Conservation (phyloP, 805 yeast species). For the Ogataea wickerhamii region DNA sequence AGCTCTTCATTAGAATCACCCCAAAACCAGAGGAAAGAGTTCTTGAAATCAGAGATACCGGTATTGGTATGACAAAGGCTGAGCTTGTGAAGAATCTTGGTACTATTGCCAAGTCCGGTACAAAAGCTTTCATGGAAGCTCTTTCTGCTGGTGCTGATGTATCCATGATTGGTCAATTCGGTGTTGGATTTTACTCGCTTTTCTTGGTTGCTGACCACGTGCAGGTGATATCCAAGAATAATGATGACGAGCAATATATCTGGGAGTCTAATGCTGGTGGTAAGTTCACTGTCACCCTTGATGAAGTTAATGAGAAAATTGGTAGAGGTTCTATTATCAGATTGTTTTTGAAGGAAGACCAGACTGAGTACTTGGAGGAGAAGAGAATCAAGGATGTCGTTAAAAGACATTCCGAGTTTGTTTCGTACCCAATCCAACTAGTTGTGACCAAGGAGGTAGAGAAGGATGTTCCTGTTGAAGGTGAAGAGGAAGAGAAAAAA, state of each 20-base stretch:
- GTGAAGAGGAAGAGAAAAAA: slow-evolving; percentile 55
- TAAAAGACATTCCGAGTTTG: slow-evolving; percentile 99
- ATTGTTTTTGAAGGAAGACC: slow-evolving; percentile 97
- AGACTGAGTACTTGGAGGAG: slow-evolving; percentile 98
- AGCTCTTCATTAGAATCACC: slow-evolving; percentile 93
- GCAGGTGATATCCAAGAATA: slow-evolving; percentile 96
- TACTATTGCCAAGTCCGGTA: slow-evolving; percentile 99
- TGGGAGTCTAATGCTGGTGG: slow-evolving; percentile 99
- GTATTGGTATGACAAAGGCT: slow-evolving; percentile 99
- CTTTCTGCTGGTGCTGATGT: slow-evolving; percentile 99
- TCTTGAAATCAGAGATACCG: slow-evolving; percentile 96
- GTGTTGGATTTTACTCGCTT: slow-evolving; percentile 99
- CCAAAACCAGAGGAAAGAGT: slow-evolving; percentile 94
- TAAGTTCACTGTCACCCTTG: slow-evolving; percentile 93
- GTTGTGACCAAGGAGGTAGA: slow-evolving; percentile 98
- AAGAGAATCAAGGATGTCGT: slow-evolving; percentile 99
- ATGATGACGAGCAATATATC: slow-evolving; percentile 98
- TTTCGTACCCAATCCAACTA: slow-evolving; percentile 97
- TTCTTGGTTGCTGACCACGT: slow-evolving; percentile 99
- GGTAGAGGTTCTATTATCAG: slow-evolving; percentile 95
- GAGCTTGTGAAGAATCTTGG: slow-evolving; percentile 98
- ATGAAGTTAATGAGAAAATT: slow-evolving; percentile 78
- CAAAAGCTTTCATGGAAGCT: slow-evolving; percentile 99
- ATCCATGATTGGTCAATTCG: slow-evolving; percentile 99
- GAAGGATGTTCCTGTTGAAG: slow-evolving; percentile 90